Evolutionary conservation across 2,329 filamentous ascomycete genomes (phyloP).

Genomic region (Aspergillus brunneoviolaceus): DNA sequence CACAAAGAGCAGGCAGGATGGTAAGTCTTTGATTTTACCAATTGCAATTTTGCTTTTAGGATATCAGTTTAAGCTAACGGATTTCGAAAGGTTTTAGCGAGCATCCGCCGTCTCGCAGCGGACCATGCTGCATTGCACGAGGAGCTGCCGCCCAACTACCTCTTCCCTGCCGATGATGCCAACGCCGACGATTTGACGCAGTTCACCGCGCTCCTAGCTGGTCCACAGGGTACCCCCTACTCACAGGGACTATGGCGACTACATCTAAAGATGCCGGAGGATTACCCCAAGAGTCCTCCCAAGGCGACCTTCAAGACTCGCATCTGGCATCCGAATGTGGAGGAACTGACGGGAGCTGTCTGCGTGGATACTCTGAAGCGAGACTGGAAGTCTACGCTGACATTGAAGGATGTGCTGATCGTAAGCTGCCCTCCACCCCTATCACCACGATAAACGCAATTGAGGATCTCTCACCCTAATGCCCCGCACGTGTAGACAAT

Average conservation of each 20-base stretch:
- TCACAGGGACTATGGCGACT: conserved; percentile 59
- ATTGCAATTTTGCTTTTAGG: not conserved
- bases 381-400: conserved; percentile 60
- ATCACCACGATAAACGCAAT: too few species aligned
- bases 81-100: conserved; percentile 31
- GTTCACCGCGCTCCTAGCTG: conserved; percentile 58
- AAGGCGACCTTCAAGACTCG: conserved; percentile 61
- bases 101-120: conserved; percentile 57
- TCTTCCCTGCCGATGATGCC: conserved; percentile 50
- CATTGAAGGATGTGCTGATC: conserved; percentile 58
- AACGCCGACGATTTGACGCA: conserved; percentile 56
- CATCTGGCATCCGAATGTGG: conserved; percentile 66
- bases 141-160: conserved; percentile 61
- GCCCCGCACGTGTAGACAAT: conserved; percentile 49
- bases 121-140: conserved; percentile 60
- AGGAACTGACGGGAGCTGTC: conserved; percentile 60
- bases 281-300: conserved; percentile 51
- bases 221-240: conserved; percentile 61
- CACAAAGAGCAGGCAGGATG: not conserved
- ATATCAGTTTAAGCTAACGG: not conserved
- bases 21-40: not conserved
- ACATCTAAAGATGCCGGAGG: conserved; percentile 58
- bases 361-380: conserved; percentile 66
- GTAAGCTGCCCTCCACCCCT: conserved; percentile 29
- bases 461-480: not conserved